These are phyloP conservation scores for Hyphodiscus sp. DNA, from an alignment of 2,329 filamentous ascomycete species.

Conservation along the genomic window DNA sequence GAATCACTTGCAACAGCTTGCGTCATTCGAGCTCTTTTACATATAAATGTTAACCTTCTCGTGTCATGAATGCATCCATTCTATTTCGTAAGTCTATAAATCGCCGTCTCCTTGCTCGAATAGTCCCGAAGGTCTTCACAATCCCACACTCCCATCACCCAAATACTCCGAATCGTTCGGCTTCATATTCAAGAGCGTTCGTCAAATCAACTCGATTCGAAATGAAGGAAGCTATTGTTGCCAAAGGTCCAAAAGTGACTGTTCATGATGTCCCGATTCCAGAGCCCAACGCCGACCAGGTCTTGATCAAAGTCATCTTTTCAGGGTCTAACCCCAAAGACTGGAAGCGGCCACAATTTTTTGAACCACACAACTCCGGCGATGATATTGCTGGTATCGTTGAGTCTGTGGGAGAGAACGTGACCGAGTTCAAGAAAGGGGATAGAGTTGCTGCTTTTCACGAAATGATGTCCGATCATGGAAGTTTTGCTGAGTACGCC, in stretches of 20 bases:
- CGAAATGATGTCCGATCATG: constrained; percentile 43
- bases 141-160: not conserved
- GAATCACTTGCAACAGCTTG: too few species aligned
- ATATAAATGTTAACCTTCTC: not conserved
- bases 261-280: constrained; percentile 27
- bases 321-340: constrained; percentile 30
- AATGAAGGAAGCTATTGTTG: constrained; percentile 30
- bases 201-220: constrained; percentile 2
- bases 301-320: constrained; percentile 28
- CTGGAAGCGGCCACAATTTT: constrained; percentile 22
- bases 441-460: constrained; percentile 45
- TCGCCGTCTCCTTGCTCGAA: not conserved
- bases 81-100: not conserved
- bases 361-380: constrained; percentile 24
- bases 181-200: not conserved
- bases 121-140: not conserved
- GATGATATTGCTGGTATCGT: constrained; percentile 36
- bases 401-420: constrained; percentile 41
- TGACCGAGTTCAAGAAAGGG: constrained; percentile 37
- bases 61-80: not conserved
- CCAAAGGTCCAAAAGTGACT: constrained; percentile 22
- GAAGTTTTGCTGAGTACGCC: constrained; percentile 56
- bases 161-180: not conserved
- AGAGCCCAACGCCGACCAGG: constrained; percentile 26
- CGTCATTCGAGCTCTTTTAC: not conserved